A percentile compares a stretch with the other conserved stretches of the same genome.
phyloP scores from a whole-genome alignment of 2,329 filamentous ascomycete genomes.

The Fusarium aywerte region DNA sequence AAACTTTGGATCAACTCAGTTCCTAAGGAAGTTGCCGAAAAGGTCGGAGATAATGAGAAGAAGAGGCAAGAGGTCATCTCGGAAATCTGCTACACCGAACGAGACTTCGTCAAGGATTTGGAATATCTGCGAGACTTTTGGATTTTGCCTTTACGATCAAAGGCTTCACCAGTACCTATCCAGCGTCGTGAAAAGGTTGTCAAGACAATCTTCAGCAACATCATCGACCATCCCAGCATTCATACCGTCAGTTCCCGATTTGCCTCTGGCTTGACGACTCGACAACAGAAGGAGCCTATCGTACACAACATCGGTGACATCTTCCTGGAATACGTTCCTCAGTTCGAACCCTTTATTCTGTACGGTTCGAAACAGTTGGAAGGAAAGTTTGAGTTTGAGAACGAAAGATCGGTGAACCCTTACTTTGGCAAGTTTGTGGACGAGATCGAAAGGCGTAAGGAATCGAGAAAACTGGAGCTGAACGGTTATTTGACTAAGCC shows the following conservation, averaged over 20 bases:
- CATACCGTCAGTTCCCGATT: constrained; percentile 90
- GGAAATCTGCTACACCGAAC: constrained; percentile 97
- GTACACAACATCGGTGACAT: constrained; percentile 93
- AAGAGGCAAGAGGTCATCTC: constrained; percentile 98
- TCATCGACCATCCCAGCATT: constrained; percentile 83
- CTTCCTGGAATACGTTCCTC: constrained; percentile 89
- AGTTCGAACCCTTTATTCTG: constrained; percentile 94
- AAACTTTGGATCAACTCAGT: constrained; percentile 99
- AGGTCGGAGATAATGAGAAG: constrained; percentile 89
- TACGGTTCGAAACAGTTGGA: constrained; percentile 97
- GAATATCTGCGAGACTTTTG: constrained; percentile 98
- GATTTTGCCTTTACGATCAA: constrained; percentile 89
- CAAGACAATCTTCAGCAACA: constrained; percentile 94
- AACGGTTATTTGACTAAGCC: constrained; percentile 99
- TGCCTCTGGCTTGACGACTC: constrained; percentile 85
- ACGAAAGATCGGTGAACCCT: constrained; percentile 87
- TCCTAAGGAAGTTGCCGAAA: constrained; percentile 91
- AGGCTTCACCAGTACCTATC: constrained; percentile 87
- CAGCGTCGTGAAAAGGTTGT: constrained; percentile 90
- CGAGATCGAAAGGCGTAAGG: constrained; percentile 93
- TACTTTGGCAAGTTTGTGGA: constrained; percentile 93
- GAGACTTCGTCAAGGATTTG: constrained; percentile 98
- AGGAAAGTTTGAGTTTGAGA: constrained; percentile 98
- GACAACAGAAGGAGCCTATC: constrained; percentile 90
- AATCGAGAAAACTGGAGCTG: constrained; percentile 94